Base-by-base conservation (phyloP, 2,329 filamentous ascomycete genomes). In the Monilinia fructicola region DNA sequence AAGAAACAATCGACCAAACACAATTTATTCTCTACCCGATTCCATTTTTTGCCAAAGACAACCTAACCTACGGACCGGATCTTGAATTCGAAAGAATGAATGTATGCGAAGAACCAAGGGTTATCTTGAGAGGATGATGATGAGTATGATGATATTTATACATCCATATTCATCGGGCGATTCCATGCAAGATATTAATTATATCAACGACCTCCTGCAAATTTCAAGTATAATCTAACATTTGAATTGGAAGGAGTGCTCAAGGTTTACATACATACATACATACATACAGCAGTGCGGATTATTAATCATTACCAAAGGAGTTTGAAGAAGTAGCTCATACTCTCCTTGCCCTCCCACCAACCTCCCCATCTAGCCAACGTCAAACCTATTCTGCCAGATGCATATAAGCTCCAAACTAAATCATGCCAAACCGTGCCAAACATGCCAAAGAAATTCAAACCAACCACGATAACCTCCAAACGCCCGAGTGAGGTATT, bases 241-340 rank as follows among this genome's bases (percentile, higher is more conserved):
- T 42, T 16, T 62, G 4, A 28, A 52, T 35, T 31, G 12, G 16
- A 31, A 54, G 54, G 23, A 16, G n/a, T 58, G 16, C 50, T 21
- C 12, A 21, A 31, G n/a, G 38, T 12, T 56, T 46, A n/a, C n/a
- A n/a, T n/a, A 52, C 44, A 42, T 64, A 42, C 28, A 44, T 60
- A 23, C 28, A 38, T 35, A 48, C 42, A 56, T 11, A 54, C 52
- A 56, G 35, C 23, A 31, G 38, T 31, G 9, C 44, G 31, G 35
- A 44, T 21, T 60, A 65, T 65, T 65, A 65, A 52, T 65, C 46
- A 65, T 65, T 65, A 65, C 55, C 35, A 31, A 40, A 18, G 42
- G 28, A 44, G n/a, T 48, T 2, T n/a, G 18, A 44, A 31, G 28
- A 35, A 23, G 14, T 6, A 48, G 1, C 6, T 50, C 9, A 21